Evolutionary conservation across 2,329 filamentous ascomycete species (phyloP).

Genomic region (Fusarium torulosum): DNA sequence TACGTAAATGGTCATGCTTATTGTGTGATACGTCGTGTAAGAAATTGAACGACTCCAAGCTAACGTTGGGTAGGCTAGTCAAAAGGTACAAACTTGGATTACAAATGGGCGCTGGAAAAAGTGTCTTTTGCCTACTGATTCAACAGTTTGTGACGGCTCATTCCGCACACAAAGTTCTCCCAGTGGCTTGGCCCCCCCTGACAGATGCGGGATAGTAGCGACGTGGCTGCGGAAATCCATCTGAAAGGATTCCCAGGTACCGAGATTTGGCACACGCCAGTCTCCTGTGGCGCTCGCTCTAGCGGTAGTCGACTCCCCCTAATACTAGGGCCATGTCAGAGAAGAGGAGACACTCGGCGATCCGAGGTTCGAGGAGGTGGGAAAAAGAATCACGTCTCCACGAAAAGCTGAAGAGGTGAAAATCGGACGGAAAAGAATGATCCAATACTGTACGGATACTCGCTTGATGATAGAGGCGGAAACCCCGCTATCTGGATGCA

Average conservation of each 20-base stretch:
- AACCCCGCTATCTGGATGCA: background rate
- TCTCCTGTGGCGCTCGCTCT: background rate
- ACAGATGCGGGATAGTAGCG: background rate
- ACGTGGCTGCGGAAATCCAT: background rate
- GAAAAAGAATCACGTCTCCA: no score
- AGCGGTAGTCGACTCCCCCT: background rate
- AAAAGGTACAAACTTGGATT: background rate
- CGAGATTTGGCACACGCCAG: background rate
- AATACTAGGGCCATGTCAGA: background rate
- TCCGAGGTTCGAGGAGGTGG: background rate
- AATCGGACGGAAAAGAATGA: no score
- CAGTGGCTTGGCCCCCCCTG: background rate
- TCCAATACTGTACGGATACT: no score
- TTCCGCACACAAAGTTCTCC: background rate
- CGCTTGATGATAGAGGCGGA: no score
- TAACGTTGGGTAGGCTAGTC: no score
- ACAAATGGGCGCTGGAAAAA: background rate
- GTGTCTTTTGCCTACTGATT: background rate
- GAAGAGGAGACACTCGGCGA: background rate
- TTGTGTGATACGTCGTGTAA: no score
- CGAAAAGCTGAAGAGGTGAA: no score
- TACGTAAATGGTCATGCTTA: no score
- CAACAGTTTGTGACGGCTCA: background rate
- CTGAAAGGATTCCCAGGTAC: slow-evolving; percentile 5
- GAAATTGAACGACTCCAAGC: no score